These are phyloP conservation scores for Penicillium diatomitis DNA, from an alignment of 495 filamentous ascomycete species.

Conservation along the genomic window DNA sequence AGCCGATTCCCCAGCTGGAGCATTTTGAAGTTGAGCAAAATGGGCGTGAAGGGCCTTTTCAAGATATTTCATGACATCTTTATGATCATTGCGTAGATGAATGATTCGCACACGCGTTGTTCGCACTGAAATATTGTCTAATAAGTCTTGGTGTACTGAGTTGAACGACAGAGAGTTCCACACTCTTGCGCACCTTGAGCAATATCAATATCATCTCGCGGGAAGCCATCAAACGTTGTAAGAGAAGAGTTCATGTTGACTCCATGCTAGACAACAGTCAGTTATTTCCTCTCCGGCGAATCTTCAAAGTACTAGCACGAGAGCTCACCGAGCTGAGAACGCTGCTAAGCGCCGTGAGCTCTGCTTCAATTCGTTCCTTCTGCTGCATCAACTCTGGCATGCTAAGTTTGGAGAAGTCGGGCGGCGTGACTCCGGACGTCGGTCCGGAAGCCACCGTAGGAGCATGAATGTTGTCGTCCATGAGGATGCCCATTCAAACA, in stretches of 20 bases:
- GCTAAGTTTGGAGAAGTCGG: conserved; percentile 53
- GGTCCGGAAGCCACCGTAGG: conserved; percentile 68
- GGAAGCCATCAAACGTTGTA: conserved; percentile 87
- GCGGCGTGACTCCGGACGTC: conserved; percentile 43
- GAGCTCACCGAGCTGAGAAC: conserved; percentile 76
- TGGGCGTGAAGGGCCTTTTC: conserved; percentile 78
- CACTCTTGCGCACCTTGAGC: conserved; percentile 63
- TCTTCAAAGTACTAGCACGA: not conserved
- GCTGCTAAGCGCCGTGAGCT: conserved; percentile 71
- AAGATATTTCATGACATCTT: conserved; percentile 71
- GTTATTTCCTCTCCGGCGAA: too few species aligned
- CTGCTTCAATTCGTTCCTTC: conserved; percentile 76
- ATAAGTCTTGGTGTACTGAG: conserved; percentile 3
- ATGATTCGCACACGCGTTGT: conserved; percentile 87
- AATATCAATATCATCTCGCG: conserved; percentile 87
- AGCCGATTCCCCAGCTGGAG: conserved; percentile 14
- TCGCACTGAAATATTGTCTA: conserved; percentile 51
- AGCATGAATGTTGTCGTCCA: conserved; percentile 64
- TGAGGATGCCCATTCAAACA: conserved; percentile 36
- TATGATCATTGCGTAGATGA: conserved; percentile 84
- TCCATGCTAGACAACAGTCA: conserved; percentile 52
- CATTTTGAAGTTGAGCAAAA: conserved; percentile 33
- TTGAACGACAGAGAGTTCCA: not conserved
- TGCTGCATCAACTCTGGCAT: conserved; percentile 54
- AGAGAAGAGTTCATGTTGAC: conserved; percentile 88